Evolutionary conservation across 2,329 filamentous ascomycete genomes (phyloP).

Genomic region (Xylaria sp.): DNA sequence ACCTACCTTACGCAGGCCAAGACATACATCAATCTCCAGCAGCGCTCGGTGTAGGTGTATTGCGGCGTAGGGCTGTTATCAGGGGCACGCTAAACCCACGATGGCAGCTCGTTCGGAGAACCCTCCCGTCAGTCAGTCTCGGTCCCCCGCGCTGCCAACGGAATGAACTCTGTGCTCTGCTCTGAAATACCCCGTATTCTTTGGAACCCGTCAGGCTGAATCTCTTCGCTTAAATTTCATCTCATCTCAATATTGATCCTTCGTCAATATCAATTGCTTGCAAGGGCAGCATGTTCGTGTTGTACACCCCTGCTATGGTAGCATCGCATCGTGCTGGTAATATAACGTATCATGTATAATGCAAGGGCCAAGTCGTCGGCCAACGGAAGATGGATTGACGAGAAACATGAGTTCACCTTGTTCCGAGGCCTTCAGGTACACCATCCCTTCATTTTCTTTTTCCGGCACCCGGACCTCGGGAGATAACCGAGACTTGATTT

Average conservation of each 20-base stretch:
- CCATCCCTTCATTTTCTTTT: not conserved
- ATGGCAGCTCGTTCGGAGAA: constrained; percentile 5
- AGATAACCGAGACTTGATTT: not conserved
- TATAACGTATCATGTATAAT: not conserved
- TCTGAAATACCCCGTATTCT: not conserved
- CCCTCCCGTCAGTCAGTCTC: not conserved
- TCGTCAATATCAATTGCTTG: not conserved
- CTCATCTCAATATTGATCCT: not conserved
- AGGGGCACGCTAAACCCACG: constrained; percentile 27
- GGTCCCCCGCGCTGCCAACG: constrained; percentile 14
- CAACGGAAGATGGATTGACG: not conserved
- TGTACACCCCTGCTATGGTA: not conserved
- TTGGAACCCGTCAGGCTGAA: not conserved
- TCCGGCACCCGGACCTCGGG: not conserved
- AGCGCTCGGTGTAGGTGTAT: not conserved
- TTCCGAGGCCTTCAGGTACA: too few species aligned
- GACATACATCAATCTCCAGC: not conserved
- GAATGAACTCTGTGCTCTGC: not conserved
- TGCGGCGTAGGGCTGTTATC: not conserved
- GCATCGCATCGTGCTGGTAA: constrained; percentile 7
- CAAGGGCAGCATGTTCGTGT: not conserved
- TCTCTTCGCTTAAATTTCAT: not conserved
- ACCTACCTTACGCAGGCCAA: constrained; percentile 8
- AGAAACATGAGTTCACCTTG: not conserved
- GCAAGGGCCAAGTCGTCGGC: not conserved